Conservation (phyloP, 805 yeast species). For the Candida arabinofermentans region DNA sequence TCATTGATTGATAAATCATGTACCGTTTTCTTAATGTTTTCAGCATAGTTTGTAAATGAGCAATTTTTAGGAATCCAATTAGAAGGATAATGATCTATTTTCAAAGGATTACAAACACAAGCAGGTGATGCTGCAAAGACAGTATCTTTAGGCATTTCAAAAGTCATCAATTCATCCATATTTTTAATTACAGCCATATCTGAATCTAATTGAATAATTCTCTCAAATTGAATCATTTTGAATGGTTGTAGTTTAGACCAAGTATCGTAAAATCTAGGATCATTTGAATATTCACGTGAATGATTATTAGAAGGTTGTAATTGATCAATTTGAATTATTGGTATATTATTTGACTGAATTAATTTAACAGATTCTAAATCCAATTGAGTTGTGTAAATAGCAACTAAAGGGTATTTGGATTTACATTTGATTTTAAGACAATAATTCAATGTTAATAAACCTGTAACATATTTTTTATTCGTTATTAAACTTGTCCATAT, state of each 20-base stretch:
- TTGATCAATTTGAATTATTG: constrained; percentile 37
- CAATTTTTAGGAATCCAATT: constrained; percentile 52
- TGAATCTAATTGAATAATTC: constrained; percentile 52
- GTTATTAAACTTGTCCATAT: constrained; percentile 60
- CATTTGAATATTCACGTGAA: constrained; percentile 43
- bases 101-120: constrained; percentile 58
- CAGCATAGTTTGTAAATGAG: constrained; percentile 39
- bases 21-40: constrained; percentile 9
- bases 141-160: constrained; percentile 32
- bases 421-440: constrained; percentile 38
- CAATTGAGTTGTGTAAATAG: constrained; percentile 48
- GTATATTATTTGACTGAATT: constrained; percentile 38
- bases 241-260: constrained; percentile 61
- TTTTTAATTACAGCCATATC: constrained; percentile 56
- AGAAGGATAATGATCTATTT: constrained; percentile 47
- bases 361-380: constrained; percentile 36
- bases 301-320: constrained; percentile 37
- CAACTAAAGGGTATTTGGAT: constrained; percentile 50
- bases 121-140: constrained; percentile 59
- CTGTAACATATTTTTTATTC: constrained; percentile 45
- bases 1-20: not conserved
- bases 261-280: constrained; percentile 54
- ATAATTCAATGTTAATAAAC: constrained; percentile 47
- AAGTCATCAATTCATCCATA: constrained; percentile 56
- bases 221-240: constrained; percentile 44